Percentiles rank a stretch among this genome's conserved stretches.
phyloP scores from a whole-genome alignment of 116 monocot genomes.

The Thalassia testudinum region DNA sequence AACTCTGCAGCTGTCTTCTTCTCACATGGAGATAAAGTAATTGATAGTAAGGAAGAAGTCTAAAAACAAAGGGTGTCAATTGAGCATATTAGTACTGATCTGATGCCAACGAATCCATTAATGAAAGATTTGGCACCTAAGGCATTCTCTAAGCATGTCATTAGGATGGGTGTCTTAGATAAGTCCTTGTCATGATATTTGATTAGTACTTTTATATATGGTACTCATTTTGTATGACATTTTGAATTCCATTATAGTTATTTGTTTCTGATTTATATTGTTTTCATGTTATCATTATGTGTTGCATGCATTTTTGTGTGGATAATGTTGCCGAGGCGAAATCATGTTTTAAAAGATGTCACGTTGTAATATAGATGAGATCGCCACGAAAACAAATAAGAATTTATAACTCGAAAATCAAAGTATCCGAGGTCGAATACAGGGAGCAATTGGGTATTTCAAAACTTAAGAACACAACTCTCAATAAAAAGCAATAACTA shows the following conservation, averaged over 20 bases:
- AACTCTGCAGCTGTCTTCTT: slow-evolving; percentile 1
- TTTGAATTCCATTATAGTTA: no score
- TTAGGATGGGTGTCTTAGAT: background rate
- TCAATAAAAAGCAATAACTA: no score
- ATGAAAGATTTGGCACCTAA: slow-evolving; percentile 1
- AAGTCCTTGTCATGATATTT: background rate
- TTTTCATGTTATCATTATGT: background rate
- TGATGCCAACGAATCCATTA: background rate
- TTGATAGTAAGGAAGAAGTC: slow-evolving; percentile 2
- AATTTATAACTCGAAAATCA: no score
- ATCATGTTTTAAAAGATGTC: no score
- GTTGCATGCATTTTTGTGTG: no score
- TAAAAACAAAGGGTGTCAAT: slow-evolving; percentile 5
- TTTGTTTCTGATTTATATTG: background rate
- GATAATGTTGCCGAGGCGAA: no score
- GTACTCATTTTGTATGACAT: background rate
- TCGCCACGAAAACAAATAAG: no score
- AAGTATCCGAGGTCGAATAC: no score
- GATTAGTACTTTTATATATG: background rate
- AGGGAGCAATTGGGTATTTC: no score
- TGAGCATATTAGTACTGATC: slow-evolving; percentile 1
- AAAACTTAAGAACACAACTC: no score
- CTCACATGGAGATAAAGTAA: background rate
- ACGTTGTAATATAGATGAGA: no score
- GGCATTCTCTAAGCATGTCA: background rate